phyloP scores from a whole-genome alignment of 2,329 filamentous ascomycete genomes.

The Phoma sp. region DNA sequence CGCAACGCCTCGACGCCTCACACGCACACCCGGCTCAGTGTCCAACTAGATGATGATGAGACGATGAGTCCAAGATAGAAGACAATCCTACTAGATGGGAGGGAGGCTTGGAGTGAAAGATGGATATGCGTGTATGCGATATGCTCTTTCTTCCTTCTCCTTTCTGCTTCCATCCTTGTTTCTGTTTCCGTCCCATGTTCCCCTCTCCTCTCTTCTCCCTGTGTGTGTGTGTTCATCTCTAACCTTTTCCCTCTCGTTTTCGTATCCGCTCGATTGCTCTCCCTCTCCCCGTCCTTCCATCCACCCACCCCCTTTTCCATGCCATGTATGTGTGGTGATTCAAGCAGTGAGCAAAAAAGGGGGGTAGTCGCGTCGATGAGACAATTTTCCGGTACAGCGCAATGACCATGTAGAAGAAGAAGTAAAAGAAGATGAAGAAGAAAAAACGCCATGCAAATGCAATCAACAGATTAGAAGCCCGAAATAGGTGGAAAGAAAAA shows the following conservation, averaged over 20 bases:
- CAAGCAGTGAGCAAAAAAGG: constrained; percentile 16
- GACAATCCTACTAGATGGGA: no score
- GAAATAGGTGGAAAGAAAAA: background rate
- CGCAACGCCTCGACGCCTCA: no score
- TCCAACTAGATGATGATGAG: no score
- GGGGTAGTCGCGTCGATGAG: constrained; percentile 18
- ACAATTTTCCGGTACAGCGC: constrained; percentile 16
- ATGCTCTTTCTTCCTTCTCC: background rate
- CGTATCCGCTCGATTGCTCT: background rate
- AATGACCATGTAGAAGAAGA: background rate
- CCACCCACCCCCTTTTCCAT: background rate
- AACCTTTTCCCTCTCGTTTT: no score
- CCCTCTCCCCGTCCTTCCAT: background rate
- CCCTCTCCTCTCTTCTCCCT: background rate
- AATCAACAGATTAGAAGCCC: background rate
- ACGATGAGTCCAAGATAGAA: no score
- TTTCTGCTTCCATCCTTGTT: background rate
- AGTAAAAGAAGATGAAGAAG: background rate
- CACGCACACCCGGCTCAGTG: no score
- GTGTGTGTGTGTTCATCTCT: background rate
- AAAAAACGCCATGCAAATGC: constrained; percentile 12
- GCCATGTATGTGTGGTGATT: constrained; percentile 11
- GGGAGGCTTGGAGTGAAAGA: no score
- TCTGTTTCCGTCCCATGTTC: background rate
- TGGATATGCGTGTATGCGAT: background rate